Evolutionary conservation across 176 grass and related monocot species (phyloP), one percentile per base, ranked within the genome.

Genomic region (Tillandsia leiboldiana): DNA sequence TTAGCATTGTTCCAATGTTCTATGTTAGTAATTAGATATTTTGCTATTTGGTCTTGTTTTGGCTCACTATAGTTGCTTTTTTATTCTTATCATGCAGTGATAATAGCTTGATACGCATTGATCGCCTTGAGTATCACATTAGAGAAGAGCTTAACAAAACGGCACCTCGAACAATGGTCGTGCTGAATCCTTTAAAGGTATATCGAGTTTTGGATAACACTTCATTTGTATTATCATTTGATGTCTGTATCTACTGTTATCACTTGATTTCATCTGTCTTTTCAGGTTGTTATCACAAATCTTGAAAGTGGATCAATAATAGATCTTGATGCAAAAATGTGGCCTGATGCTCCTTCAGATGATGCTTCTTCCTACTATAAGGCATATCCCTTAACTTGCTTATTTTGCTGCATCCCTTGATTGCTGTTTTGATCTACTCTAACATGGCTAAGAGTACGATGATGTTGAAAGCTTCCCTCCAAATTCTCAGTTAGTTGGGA

Each of bases 81-180:
- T n/a, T 7, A 58, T 58, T 79, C 49, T 72, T 86, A 76, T 13
- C 51, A 48, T 81, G 75, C 94, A 99, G 94, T 86, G 94, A 99
- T 70, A 99, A 99, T 67, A 99, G 94, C 79, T 72, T 93, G 81
- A 92, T 99, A 75, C 81, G 89, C 3, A 78, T 80, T 71, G 89
- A 99, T 67, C 86, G 89, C 70, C 89, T 99, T 26, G 94, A 99
- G 76, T 83, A 99, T 77, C 86, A 92, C 73, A 93, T 99, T 72
- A 82, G 94, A 54, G 94, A 99, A 83, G 94, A 99, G 76, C 84
- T 99, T 23, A 99, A 99, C 70, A 92, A 87, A 86, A 90, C 84
- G 48, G 84, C 89, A 63, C 65, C 79, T 67, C 86, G 94, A 28
- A 79, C 82, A 23, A 81, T 99, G 94, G 94, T 90, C 57, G 88